phyloP scores from a whole-genome alignment of 2,329 filamentous ascomycete species.

The Phaeophleospora eucalypticola region DNA sequence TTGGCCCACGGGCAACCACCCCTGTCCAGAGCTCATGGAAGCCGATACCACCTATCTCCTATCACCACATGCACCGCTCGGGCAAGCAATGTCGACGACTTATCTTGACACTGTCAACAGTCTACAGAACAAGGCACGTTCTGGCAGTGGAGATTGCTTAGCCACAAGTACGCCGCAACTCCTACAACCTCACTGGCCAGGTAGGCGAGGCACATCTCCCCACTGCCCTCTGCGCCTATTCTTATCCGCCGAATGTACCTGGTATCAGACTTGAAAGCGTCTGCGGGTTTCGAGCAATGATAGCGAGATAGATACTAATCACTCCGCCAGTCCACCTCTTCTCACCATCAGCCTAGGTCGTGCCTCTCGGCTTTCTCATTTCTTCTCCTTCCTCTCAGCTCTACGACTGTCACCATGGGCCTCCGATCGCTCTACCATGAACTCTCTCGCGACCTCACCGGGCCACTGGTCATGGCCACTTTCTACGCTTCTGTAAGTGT shows the following conservation, averaged over 20 bases:
- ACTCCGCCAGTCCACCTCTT: neutral
- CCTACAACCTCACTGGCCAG: neutral
- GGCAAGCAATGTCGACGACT: neutral
- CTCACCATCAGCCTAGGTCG: neutral
- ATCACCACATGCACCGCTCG: neutral
- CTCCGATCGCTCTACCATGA: constrained; percentile 8
- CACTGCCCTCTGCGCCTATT: constrained; percentile 2
- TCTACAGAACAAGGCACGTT: too few relatives aligned
- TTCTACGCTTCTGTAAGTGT: constrained; percentile 8
- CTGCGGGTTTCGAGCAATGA: neutral
- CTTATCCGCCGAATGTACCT: constrained; percentile 9
- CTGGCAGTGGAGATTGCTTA: neutral
- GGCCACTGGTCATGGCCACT: constrained; percentile 5
- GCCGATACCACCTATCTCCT: neutral
- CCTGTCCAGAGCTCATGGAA: neutral
- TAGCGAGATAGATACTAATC: neutral
- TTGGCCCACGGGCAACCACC: neutral
- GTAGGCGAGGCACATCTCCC: neutral
- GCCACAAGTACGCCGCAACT: too few relatives aligned
- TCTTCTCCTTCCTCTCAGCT: neutral
- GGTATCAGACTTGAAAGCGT: neutral
- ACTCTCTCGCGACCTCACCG: constrained; percentile 6
- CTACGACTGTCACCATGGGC: neutral
- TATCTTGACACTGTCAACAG: neutral
- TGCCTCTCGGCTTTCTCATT: neutral